Conservation (phyloP, 192 early-diverging fungal species). For the Umbelopsis sp. region DNA sequence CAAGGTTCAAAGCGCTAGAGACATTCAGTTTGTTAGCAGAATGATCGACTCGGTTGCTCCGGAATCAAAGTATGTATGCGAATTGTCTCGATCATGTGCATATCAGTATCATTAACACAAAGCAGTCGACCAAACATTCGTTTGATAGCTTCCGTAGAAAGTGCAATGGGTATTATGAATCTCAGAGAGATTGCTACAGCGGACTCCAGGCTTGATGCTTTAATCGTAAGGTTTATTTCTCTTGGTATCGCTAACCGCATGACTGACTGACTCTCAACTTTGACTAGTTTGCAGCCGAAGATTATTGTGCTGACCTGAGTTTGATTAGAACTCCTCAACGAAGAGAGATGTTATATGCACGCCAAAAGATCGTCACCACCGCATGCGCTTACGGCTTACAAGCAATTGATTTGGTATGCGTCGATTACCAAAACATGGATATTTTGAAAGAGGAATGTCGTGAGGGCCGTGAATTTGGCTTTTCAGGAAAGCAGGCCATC, state of each 20-base stretch:
- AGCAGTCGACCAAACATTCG: slow-evolving; percentile 65
- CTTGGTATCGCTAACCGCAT: background rate
- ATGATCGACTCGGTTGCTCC: slow-evolving; percentile 76
- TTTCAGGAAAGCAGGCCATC: slow-evolving; percentile 95
- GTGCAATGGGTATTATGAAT: slow-evolving; percentile 84
- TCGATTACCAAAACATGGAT: slow-evolving; percentile 77
- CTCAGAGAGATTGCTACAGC: slow-evolving; percentile 80
- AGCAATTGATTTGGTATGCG: slow-evolving; percentile 94
- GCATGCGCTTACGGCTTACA: slow-evolving; percentile 86
- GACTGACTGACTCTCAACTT: background rate
- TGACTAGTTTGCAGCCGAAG: slow-evolving; percentile 86
- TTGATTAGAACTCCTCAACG: slow-evolving; percentile 74
- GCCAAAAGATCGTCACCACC: slow-evolving; percentile 77
- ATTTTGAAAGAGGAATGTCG: slow-evolving; percentile 78
- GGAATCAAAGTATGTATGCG: slow-evolving; percentile 52
- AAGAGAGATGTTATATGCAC: slow-evolving; percentile 78
- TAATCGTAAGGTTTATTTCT: slow-evolving; percentile 56
- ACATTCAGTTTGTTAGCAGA: slow-evolving; percentile 73
- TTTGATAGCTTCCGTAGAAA: slow-evolving; percentile 90
- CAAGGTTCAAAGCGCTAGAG: slow-evolving; percentile 81
- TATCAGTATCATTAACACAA: background rate
- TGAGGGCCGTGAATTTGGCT: slow-evolving; percentile 91
- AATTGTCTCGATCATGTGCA: too few relatives aligned
- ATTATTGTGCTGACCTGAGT: slow-evolving; percentile 89
- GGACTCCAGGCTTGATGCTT: slow-evolving; percentile 76